Conservation (phyloP, 139 green algal genomes). For the Coccomyxa sp. region DNA sequence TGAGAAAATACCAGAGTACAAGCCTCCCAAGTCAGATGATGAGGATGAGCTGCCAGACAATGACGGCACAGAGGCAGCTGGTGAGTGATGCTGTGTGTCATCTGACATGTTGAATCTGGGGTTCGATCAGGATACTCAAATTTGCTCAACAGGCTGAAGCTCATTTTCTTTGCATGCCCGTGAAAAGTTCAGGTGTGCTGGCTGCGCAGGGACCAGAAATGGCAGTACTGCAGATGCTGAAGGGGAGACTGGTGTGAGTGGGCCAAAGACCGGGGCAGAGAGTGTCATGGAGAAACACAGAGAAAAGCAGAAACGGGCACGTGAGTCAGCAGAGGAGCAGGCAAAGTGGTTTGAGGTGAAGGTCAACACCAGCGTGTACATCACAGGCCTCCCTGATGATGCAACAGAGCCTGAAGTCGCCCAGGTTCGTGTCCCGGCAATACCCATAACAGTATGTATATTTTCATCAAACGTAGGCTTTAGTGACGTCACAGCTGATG, state of each 20-base stretch:
- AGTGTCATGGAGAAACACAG: slow-evolving; percentile 3
- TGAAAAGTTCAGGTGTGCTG: background rate
- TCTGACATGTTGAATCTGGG: background rate
- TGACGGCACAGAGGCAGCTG: background rate
- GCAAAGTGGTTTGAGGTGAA: slow-evolving; percentile 79
- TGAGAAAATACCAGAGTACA: slow-evolving; percentile 27
- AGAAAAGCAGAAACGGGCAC: slow-evolving; percentile 16
- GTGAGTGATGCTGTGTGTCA: background rate
- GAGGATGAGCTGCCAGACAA: slow-evolving; percentile 1
- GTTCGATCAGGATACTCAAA: background rate
- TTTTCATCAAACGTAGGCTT: background rate
- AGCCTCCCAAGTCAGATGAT: slow-evolving; percentile 6
- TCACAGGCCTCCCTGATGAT: slow-evolving; percentile 86
- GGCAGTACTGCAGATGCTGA: background rate
- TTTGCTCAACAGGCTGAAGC: background rate
- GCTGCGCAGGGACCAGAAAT: background rate
- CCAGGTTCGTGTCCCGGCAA: slow-evolving; percentile 5
- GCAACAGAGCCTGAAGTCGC: slow-evolving; percentile 73
- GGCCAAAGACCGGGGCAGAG: background rate
- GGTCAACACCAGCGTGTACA: slow-evolving; percentile 92
- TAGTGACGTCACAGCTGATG: too few species aligned
- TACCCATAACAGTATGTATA: background rate
- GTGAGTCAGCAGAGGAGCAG: slow-evolving; percentile 11
- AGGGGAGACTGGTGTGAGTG: slow-evolving; percentile 1
- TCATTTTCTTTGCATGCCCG: background rate